Base-by-base conservation (phyloP, 2,329 filamentous ascomycete species). In the Alternaria longipes region DNA sequence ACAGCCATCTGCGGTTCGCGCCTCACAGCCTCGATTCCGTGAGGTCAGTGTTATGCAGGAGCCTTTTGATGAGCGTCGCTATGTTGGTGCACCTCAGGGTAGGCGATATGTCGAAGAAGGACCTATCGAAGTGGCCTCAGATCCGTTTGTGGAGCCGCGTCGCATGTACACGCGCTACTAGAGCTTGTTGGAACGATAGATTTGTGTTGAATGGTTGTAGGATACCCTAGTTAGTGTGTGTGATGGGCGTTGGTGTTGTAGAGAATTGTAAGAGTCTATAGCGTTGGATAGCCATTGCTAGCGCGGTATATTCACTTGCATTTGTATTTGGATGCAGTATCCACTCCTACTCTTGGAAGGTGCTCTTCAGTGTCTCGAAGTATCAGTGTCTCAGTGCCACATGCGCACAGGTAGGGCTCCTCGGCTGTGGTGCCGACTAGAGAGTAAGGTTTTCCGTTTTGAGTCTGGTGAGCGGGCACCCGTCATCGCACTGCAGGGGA, bases 81-180 rank as follows among this genome's bases (percentile, higher is more conserved):
- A 74, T 47, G 63, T 72, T 11, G 74, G 72, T 55, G 71, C 73
- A 30, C 68, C 72, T n/a, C 74, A 70, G 51, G 52, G 65, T 28
- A 67, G 75, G 51, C 74, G 79, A 22, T 83, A 82, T 68, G 73
- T 81, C 22, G 81, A 83, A 57, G 79, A 81, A 24, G 72, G 73
- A 28, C 67, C 66, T 5, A 57, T 71, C 34, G 74, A 77, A 46
- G 56, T 68, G 14, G 69, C 59, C n/a, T 70, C 69, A 36, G 76
- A 78, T 42, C 54, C 59, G 3, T 78, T 73, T 53, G 64, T 63
- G 11, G 70, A 75, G 46, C 62, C 73, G 53, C 74, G 76, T 58
- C 69, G 74, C 55, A 71, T 79, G 45, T 78, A 72, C 59, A 75
- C 77, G 44, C 74, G 78, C 36, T 80, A 79, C 54, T 79, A 60